Conservation (phyloP, 371 early-diverging fungal species). For the Mucor ambiguus region DNA sequence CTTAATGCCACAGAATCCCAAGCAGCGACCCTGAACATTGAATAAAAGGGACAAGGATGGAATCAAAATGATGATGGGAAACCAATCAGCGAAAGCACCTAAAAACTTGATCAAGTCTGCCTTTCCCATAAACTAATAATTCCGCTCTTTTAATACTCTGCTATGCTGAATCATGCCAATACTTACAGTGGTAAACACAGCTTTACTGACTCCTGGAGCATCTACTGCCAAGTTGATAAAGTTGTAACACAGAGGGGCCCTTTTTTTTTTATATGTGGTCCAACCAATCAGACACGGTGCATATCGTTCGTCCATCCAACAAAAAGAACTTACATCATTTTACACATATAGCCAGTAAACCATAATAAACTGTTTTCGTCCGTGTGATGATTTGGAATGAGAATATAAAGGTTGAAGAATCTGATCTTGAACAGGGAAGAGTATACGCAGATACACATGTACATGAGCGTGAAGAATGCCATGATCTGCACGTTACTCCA, state of each 20-base stretch:
- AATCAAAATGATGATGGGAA: slow-evolving; percentile 82
- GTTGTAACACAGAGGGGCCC: slow-evolving; percentile 93
- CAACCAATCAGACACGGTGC: not conserved
- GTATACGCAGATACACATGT: slow-evolving; percentile 93
- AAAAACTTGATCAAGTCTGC: slow-evolving; percentile 89
- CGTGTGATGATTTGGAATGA: slow-evolving; percentile 90
- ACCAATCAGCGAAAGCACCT: slow-evolving; percentile 88
- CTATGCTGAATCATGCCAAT: not conserved
- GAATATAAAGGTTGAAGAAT: slow-evolving; percentile 80
- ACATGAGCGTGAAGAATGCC: slow-evolving; percentile 76
- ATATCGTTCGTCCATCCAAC: not conserved
- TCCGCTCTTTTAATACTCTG: not conserved
- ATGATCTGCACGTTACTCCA: slow-evolving; percentile 51
- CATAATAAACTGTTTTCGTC: slow-evolving; percentile 88
- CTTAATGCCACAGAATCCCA: slow-evolving; percentile 67
- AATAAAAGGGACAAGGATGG: slow-evolving; percentile 75
- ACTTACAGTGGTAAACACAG: slow-evolving; percentile 51
- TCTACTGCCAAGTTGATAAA: slow-evolving; percentile 73
- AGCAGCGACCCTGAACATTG: slow-evolving; percentile 79
- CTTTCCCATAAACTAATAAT: slow-evolving; percentile 74
- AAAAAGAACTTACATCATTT: slow-evolving; percentile 59
- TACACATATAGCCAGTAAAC: slow-evolving; percentile 89
- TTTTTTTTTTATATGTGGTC: slow-evolving; percentile 21
- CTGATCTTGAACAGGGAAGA: slow-evolving; percentile 85
- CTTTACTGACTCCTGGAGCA: slow-evolving; percentile 41